Evolutionary conservation across 176 grass and related monocot species (phyloP), one percentile per base, ranked within the genome.

Genomic region (Oryza australiensis): DNA sequence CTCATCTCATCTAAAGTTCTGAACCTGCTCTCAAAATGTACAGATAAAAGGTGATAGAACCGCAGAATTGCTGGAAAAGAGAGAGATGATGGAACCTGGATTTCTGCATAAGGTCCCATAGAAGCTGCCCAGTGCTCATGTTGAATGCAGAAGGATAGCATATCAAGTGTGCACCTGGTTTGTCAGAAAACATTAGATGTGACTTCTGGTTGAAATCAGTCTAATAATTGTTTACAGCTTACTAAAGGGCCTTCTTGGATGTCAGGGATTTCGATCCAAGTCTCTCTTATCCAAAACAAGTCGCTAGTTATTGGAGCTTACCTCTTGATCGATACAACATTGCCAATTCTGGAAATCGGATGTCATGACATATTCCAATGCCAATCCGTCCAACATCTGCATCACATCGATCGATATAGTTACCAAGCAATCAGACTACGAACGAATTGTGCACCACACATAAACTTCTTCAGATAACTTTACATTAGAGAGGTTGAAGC

Each of bases 31-130:
- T 1, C 20, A 53, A 55, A n/a, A 55, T 22, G n/a, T 48, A 35
- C 28, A 34, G 49, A 22, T 4, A 41, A 20, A 66, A 7, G 33
- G 30, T 74, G 77, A 15, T 30, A 62, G 12, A 48, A 62, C 10
- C 62, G 42, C 24, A 20, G 34, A 48, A 37, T 14, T 3, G 27
- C 11, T 30, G 32, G 30, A 53, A 72, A 77, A 71, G 0, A n/a
- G 59, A 64, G 1, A 11, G 76, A 33, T 75, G 18, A 34, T 23
- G 55, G 55, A 77, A 96, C 93, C 90, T 96, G 79, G 86, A 90
- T 62, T 86, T 96, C 75, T 92, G 90, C 88, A 96, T 88, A 15
- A 90, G 85, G 69, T 96, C 90, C 93, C 93, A 96, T 12, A 90
- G 90, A 26, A 92, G 86, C 33, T 83, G 38, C 37, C 90, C 88